Conservation (phyloP, 2,329 filamentous ascomycete species). For the Ilyonectria sp. region DNA sequence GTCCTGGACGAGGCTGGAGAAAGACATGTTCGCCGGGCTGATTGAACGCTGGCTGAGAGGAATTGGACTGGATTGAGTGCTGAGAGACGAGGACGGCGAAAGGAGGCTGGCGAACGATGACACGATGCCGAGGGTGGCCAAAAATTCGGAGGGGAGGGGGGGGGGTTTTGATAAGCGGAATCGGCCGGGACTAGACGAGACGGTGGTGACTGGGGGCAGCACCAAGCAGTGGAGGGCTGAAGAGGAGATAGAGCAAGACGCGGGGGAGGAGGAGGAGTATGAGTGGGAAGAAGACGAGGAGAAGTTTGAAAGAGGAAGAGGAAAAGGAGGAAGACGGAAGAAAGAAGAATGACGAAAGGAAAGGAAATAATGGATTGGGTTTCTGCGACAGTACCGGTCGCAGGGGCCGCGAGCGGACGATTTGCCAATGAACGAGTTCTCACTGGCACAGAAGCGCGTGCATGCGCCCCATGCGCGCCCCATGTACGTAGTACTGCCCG, state of each 20-base stretch:
- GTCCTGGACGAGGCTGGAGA: constrained; percentile 78
- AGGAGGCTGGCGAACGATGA: constrained; percentile 29
- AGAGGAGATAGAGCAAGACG: constrained; percentile 2
- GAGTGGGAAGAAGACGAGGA: constrained; percentile 9
- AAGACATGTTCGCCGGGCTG: constrained; percentile 67
- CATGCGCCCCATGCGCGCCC: too few relatives aligned
- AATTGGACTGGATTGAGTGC: constrained; percentile 22
- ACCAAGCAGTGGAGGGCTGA: background rate
- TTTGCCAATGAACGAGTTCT: constrained; percentile 46
- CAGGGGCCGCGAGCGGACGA: constrained; percentile 11
- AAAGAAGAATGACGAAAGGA: constrained; percentile 10
- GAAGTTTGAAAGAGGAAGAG: constrained; percentile 10
- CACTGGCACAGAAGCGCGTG: constrained; percentile 32
- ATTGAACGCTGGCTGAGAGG: constrained; percentile 20
- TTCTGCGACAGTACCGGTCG: constrained; percentile 8
- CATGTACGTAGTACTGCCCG: background rate
- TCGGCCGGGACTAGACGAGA: constrained; percentile 33
- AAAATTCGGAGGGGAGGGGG: constrained; percentile 39
- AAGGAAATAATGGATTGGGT: constrained; percentile 25
- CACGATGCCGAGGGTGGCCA: constrained; percentile 42
- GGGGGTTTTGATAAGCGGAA: constrained; percentile 37
- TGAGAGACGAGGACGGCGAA: constrained; percentile 24
- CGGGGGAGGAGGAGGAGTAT: background rate
- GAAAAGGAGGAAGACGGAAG: background rate
- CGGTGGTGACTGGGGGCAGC: background rate